A percentile compares a stretch with the other conserved stretches of the same genome.
Conservation (phyloP, 495 filamentous ascomycete species). For the Hypoxylon perforatum region DNA sequence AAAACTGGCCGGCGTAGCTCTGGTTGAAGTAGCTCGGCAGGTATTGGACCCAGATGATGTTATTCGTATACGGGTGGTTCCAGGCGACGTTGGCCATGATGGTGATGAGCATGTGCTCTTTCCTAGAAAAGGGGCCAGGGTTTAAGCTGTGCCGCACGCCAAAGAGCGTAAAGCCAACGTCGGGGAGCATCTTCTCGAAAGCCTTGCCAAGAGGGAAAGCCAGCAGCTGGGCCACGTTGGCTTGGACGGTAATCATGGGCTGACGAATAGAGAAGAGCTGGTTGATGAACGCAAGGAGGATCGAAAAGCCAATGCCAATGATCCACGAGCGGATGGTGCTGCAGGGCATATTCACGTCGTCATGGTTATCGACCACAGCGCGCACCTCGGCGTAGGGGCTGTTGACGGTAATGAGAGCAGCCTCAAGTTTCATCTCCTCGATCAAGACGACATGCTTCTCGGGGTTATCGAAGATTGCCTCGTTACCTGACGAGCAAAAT, state of each 20-base stretch:
- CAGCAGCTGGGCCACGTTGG: slow-evolving; percentile 53
- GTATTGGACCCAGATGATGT: slow-evolving; percentile 59
- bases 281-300: slow-evolving; percentile 55
- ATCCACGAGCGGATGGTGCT: slow-evolving; percentile 55
- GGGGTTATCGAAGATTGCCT: slow-evolving; percentile 50
- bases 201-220: slow-evolving; percentile 54
- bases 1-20: slow-evolving; percentile 47
- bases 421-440: slow-evolving; percentile 56
- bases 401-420: slow-evolving; percentile 56
- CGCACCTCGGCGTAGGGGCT: slow-evolving; percentile 62
- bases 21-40: slow-evolving; percentile 56
- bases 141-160: slow-evolving; percentile 55
- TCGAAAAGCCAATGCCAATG: slow-evolving; percentile 52
- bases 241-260: slow-evolving; percentile 49
- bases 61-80: slow-evolving; percentile 52
- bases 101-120: slow-evolving; percentile 65
- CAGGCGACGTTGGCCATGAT: slow-evolving; percentile 56
- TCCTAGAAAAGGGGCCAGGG: slow-evolving; percentile 62
- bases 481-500: slow-evolving; percentile 42
- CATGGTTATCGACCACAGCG: slow-evolving; percentile 60
- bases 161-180: slow-evolving; percentile 51
- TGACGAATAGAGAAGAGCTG: slow-evolving; percentile 55
- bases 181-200: slow-evolving; percentile 47
- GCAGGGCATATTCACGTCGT: slow-evolving; percentile 50
- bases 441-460: slow-evolving; percentile 51